Evolutionary conservation across 2,329 filamentous ascomycete species (phyloP), one percentile per base, ranked within the genome.

Genomic region (Waltergamsia citrina): DNA sequence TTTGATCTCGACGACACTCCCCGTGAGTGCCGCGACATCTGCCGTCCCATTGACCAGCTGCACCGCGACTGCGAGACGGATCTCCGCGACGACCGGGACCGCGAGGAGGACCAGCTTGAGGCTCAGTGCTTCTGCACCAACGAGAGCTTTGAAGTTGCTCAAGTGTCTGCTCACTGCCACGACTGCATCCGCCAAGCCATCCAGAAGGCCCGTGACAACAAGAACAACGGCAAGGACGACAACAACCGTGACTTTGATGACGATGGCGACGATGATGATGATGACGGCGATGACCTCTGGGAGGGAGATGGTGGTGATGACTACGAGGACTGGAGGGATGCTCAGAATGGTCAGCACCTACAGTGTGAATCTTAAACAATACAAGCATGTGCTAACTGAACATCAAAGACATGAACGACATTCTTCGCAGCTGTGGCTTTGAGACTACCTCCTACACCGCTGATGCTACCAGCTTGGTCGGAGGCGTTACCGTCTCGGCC

Each of bases 81-180:
- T 34, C 46, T 53, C 24, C 35, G 28, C 18, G 44, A 47, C 27
- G 44, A 51, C 35, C 46, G 40, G 14, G 52, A 57, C 44, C 49
- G 46, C 17, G 42, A 50, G 21, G 57, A 62, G 43, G 46, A 57
- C 29, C 52, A 50, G 14, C 54, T 62, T 33, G 49, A 55, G 47
- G 46, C 44, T 10, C 56, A 63, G 42, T 63, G 60, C 39, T 42
- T 62, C 34, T 61, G 60, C 50, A 54, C 56, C 41, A 59, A 65
- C 49, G 40, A 48, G 32, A 57, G 56, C 44, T 58, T 65, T 45
- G 43, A 61, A 43, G 61, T 63, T 32, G 41, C 31, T 17, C 38
- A 42, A 14, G 42, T 62, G 32, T 51, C 57, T 14, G 54, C 46
- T 3, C 49, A 59, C 15, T 63, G 60, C 39, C 49, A 52, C 33